A percentile compares a stretch with the other conserved stretches of the same genome.
phyloP scores from a whole-genome alignment of 352 stramenopile genomes.

The Globisporangium nagaii region DNA sequence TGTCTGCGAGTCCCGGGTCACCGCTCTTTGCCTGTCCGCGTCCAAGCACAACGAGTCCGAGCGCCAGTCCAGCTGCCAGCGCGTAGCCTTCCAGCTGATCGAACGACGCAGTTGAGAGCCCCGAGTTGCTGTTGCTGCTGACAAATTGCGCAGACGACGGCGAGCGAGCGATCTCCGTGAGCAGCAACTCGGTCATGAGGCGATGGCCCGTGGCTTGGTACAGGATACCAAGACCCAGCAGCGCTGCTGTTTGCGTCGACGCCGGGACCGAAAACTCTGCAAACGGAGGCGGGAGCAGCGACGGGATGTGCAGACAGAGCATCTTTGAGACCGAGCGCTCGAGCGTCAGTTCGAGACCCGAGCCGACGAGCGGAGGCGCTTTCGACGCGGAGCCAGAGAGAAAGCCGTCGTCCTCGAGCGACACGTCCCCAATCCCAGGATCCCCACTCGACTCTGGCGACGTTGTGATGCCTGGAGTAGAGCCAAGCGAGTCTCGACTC shows the following conservation, averaged over 20 bases:
- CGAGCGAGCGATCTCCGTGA: constrained; percentile 94
- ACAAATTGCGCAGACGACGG: constrained; percentile 70
- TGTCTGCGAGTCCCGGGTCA: constrained; percentile 90
- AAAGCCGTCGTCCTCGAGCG: constrained; percentile 13
- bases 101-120: constrained; percentile 48
- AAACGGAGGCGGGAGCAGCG: constrained; percentile 92
- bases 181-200: constrained; percentile 97
- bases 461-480: not conserved
- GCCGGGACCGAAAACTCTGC: constrained; percentile 94
- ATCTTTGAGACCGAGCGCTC: constrained; percentile 95
- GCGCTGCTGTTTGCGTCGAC: constrained; percentile 92
- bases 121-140: constrained; percentile 31
- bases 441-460: not conserved
- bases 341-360: constrained; percentile 52
- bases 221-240: constrained; percentile 94
- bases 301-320: constrained; percentile 97
- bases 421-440: constrained; percentile 1
- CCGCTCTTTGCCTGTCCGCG: constrained; percentile 57
- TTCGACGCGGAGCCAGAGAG: constrained; percentile 13
- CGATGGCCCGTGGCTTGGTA: constrained; percentile 95
- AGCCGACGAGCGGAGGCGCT: constrained; percentile 30
- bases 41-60: constrained; percentile 95
- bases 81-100: constrained; percentile 94
- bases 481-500: not conserved
- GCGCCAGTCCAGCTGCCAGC: constrained; percentile 87